These are phyloP conservation scores for Candida argentea DNA, from an alignment of 805 yeast species.

Conservation along the genomic window DNA sequence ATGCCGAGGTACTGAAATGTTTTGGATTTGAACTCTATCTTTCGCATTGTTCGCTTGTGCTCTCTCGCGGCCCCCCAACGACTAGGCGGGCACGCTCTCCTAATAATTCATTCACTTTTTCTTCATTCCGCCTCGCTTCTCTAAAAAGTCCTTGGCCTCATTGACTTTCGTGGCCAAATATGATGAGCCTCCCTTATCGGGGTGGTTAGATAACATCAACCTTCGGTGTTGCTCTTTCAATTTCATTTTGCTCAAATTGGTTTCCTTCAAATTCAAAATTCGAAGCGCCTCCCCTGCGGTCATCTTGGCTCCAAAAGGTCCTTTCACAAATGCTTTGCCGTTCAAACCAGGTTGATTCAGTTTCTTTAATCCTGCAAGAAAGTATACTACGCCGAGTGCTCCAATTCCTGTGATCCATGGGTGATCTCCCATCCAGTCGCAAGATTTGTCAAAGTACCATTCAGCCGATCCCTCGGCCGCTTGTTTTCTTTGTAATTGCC, in stretches of 20 bases:
- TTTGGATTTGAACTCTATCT: too few species aligned
- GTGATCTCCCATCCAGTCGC: conserved; percentile 58
- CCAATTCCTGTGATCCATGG: conserved; percentile 70
- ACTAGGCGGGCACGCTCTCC: too few species aligned
- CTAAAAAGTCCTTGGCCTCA: conserved; percentile 81
- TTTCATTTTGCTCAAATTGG: conserved; percentile 48
- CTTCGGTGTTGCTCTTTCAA: conserved; percentile 73
- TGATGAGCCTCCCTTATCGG: conserved; percentile 91
- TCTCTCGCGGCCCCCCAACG: too few species aligned
- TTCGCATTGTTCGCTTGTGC: too few species aligned
- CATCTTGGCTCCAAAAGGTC: conserved; percentile 92
- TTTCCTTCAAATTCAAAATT: conserved; percentile 67
- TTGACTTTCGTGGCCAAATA: conserved; percentile 84
- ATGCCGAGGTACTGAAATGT: too few species aligned
- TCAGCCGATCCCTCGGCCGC: conserved; percentile 42
- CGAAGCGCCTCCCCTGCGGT: conserved; percentile 79
- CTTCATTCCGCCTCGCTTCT: conserved; percentile 51
- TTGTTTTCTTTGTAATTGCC: conserved; percentile 29
- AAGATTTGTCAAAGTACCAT: conserved; percentile 52
- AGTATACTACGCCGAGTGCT: conserved; percentile 51
- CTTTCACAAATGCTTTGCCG: conserved; percentile 65
- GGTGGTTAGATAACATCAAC: conserved; percentile 84
- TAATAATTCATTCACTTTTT: conserved; percentile 24
- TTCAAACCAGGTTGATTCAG: conserved; percentile 55
- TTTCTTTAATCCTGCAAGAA: conserved; percentile 59